Percentiles rank a stretch among this genome's conserved stretches.
These are phyloP conservation scores for Pythium myriotylum DNA, from an alignment of 352 stramenopile genomes.

Conservation along the genomic window DNA sequence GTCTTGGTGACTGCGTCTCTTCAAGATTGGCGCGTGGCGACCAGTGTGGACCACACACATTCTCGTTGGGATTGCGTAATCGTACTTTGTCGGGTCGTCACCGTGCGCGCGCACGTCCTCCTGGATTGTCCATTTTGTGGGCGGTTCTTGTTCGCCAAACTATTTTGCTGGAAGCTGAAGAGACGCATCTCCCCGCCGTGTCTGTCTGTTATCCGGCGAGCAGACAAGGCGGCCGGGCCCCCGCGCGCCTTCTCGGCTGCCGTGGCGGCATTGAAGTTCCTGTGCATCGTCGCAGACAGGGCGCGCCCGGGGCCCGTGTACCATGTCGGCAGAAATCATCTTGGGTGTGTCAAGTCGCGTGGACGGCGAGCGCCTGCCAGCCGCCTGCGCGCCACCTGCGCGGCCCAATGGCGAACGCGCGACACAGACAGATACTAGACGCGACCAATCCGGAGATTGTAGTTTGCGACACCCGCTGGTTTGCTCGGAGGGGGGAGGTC, in stretches of 20 bases:
- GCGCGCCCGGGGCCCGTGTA: too few relatives aligned
- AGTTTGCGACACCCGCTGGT: conserved; percentile 19
- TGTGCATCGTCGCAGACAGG: conserved; percentile 12
- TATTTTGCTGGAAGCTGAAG: conserved; percentile 18
- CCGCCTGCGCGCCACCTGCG: conserved; percentile 20
- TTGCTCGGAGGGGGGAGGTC: too few relatives aligned
- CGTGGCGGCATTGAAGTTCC: conserved; percentile 18
- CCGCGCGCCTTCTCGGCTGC: conserved; percentile 1
- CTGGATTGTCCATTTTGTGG: conserved; percentile 7
- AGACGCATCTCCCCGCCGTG: background rate
- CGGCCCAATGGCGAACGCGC: background rate
- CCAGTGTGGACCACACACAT: conserved; percentile 15
- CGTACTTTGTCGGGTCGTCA: conserved; percentile 11
- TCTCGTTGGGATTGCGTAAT: background rate
- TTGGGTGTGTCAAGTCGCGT: conserved; percentile 12
- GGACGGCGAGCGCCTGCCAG: too few relatives aligned
- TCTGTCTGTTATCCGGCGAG: conserved; percentile 16
- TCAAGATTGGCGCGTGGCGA: conserved; percentile 19
- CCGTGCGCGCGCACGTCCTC: conserved; percentile 7
- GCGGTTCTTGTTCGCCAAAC: conserved; percentile 12
- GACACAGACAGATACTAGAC: conserved; percentile 24
- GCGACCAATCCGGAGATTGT: background rate
- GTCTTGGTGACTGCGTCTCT: conserved; percentile 2
- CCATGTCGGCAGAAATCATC: too few relatives aligned
- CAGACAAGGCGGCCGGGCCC: conserved; percentile 14